Evolutionary conservation across 2,329 filamentous ascomycete genomes (phyloP).

Genomic region (Fusarium sp.): DNA sequence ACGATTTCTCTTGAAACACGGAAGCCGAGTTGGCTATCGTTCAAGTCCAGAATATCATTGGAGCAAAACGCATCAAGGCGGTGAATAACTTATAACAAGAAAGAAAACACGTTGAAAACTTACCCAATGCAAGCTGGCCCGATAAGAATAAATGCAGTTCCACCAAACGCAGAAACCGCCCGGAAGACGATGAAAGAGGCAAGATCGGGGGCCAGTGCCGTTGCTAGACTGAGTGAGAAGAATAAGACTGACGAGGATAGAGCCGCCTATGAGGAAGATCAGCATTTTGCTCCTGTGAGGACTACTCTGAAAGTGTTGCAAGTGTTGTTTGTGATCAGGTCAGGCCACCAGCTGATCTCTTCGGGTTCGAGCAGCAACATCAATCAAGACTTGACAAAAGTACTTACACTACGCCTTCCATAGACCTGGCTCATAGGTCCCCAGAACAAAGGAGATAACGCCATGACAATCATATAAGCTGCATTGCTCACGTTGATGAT

Average conservation of each 20-base stretch:
- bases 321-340: too few relatives aligned
- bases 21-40: not conserved
- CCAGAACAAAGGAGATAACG: slow-evolving; percentile 76
- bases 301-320: not conserved
- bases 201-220: slow-evolving; percentile 78
- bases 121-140: slow-evolving; percentile 77
- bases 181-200: slow-evolving; percentile 80
- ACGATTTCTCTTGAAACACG: not conserved
- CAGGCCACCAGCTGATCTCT: not conserved
- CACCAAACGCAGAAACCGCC: slow-evolving; percentile 79
- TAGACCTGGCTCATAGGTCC: slow-evolving; percentile 78
- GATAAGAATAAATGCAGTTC: slow-evolving; percentile 79
- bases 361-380: not conserved
- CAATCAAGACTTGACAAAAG: not conserved
- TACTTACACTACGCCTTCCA: slow-evolving; percentile 68
- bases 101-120: slow-evolving; percentile 43
- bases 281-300: not conserved
- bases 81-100: not conserved
- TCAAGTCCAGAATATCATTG: not conserved
- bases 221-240: slow-evolving; percentile 77
- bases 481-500: slow-evolving; percentile 82
- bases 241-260: slow-evolving; percentile 73
- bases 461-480: slow-evolving; percentile 81
- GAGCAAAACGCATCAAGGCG: not conserved
- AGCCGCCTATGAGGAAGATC: slow-evolving; percentile 49